Evolutionary conservation across 768 basidiomycete species (phyloP).

Genomic region (Phaffia tasmanica): DNA sequence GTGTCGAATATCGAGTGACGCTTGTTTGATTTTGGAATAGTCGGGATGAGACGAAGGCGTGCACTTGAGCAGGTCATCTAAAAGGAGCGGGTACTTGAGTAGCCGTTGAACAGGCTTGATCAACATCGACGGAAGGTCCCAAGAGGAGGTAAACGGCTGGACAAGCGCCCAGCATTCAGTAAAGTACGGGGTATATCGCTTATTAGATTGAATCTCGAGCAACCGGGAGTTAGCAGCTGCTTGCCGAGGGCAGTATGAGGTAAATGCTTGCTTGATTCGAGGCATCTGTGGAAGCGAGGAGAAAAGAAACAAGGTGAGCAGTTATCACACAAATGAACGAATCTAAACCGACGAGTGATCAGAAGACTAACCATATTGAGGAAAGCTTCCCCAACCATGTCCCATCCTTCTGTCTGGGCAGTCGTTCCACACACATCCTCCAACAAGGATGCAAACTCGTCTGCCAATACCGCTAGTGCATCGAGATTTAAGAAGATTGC

Average conservation of each 20-base stretch:
- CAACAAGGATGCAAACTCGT: slow-evolving; percentile 35
- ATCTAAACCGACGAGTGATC: background rate
- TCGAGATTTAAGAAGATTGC: slow-evolving; percentile 38
- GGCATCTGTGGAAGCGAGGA: slow-evolving; percentile 29
- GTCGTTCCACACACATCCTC: slow-evolving; percentile 31
- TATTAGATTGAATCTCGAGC: slow-evolving; percentile 33
- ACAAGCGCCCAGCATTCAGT: slow-evolving; percentile 36
- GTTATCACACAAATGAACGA: background rate
- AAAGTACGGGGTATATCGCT: slow-evolving; percentile 31
- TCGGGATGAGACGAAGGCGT: slow-evolving; percentile 38
- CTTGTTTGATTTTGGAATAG: slow-evolving; percentile 38
- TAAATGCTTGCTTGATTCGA: slow-evolving; percentile 34
- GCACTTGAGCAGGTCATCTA: slow-evolving; percentile 35
- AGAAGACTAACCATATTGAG: slow-evolving; percentile 30
- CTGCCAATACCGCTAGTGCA: slow-evolving; percentile 33
- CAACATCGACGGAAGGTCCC: slow-evolving; percentile 40
- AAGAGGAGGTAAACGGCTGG: slow-evolving; percentile 37
- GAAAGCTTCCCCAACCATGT: slow-evolving; percentile 34
- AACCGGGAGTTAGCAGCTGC: slow-evolving; percentile 34
- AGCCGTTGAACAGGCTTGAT: slow-evolving; percentile 40
- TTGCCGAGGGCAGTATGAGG: slow-evolving; percentile 37
- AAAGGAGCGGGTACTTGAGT: slow-evolving; percentile 38
- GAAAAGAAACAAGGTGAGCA: background rate
- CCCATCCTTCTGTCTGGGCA: slow-evolving; percentile 27
- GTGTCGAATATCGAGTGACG: slow-evolving; percentile 38